These are phyloP conservation scores for Dipodascus albidus DNA, from an alignment of 805 yeast species.

Conservation along the genomic window DNA sequence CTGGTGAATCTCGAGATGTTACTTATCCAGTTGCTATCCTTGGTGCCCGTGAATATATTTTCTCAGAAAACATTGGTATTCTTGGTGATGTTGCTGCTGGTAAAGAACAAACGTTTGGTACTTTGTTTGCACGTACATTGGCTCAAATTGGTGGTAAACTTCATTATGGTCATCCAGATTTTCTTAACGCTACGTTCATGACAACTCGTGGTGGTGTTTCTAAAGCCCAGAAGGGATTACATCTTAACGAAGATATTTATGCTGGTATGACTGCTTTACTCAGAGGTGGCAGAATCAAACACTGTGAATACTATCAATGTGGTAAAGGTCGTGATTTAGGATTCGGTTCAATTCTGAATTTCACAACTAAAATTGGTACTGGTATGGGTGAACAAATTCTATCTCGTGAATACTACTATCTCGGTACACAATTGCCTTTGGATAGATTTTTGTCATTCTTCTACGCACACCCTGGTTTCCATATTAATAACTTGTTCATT, in stretches of 20 bases:
- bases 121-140: constrained; percentile 83
- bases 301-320: constrained; percentile 91
- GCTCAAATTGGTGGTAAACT: constrained; percentile 91
- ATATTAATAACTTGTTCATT: constrained; percentile 79
- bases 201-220: constrained; percentile 93
- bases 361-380: constrained; percentile 92
- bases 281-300: constrained; percentile 90
- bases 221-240: constrained; percentile 88
- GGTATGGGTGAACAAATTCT: constrained; percentile 97
- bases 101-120: constrained; percentile 94
- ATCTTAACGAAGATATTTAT: constrained; percentile 87
- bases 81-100: constrained; percentile 96
- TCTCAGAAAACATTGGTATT: constrained; percentile 85
- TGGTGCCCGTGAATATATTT: constrained; percentile 92
- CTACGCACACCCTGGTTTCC: constrained; percentile 96
- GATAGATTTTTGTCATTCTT: constrained; percentile 87
- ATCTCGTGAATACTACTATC: constrained; percentile 81
- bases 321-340: constrained; percentile 96
- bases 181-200: constrained; percentile 82
- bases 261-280: constrained; percentile 88
- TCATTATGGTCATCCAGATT: constrained; percentile 96
- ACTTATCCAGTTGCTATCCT: constrained; percentile 71
- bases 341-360: constrained; percentile 81
- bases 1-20: constrained; percentile 14
- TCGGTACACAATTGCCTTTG: constrained; percentile 81